Base-by-base conservation (phyloP, 2,329 filamentous ascomycete genomes). In the Penicillium sp. region DNA sequence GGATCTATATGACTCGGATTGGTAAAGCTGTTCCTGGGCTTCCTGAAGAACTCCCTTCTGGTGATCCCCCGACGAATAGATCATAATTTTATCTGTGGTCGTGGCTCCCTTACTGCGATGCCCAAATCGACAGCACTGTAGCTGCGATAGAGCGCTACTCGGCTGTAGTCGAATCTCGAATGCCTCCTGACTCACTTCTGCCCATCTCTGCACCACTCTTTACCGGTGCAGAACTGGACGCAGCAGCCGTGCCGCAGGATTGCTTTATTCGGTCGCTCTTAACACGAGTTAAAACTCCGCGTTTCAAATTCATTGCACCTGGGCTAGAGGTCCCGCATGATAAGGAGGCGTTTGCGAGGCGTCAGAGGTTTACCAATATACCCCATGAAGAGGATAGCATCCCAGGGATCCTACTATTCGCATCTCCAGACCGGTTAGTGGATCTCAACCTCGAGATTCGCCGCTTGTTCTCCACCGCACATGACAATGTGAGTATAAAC, bases 1-100 rank as follows among this genome's bases (percentile, higher is more conserved):
- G 57, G 54, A 61, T 63, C 41, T 24, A 57, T 32, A 52, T 61
- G 54, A 39, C 54, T 40, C 58, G 45, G 27, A 42, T 60, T 10
- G 56, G 58, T 9, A 62, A 56, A 29, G 29, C 7, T 39, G 36
- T 39, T 39, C 36, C 36, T 16, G n/a, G 36, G 36, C 24, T 40
- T 5, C 32, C n/a, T 9, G 42, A 22, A 22, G 16, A 36, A 41
- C 3, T 34, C 53, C 18, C 18, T 18, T 18, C 18, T 18, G 18
- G 18, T 18, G 18, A 18, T 18, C 18, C 18, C 18, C 18, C 18
- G 13, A 36, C 10, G 44, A 9, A 13, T 7, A 27, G 48, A 32
- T 51, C 47, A n/a, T 31, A 52, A 32, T 21, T 49, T 36, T 52
- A 51, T 14, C 18, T 57, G 11, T 58, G 50, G 54, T 53, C 34